Conservation (phyloP, 306 rosid genomes). For the Begonia loranthoides region DNA sequence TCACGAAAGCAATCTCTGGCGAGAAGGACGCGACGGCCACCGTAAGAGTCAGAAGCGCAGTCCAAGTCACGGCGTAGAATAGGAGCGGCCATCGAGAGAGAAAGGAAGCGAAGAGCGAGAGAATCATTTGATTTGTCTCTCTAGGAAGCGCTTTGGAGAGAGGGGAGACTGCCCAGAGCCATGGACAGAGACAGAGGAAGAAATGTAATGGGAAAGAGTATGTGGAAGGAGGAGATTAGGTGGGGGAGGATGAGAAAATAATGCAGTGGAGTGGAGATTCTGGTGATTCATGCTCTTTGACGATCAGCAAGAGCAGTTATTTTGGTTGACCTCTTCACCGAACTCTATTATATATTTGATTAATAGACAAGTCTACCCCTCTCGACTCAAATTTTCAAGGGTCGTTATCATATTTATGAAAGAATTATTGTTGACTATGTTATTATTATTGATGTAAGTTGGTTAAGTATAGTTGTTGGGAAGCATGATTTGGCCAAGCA, state of each 20-base stretch:
- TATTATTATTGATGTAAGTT: too few relatives aligned
- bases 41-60: constrained; percentile 29
- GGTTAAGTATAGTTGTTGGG: too few relatives aligned
- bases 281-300: too few relatives aligned
- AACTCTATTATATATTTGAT: too few relatives aligned
- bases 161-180: too few relatives aligned
- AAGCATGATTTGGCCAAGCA: too few relatives aligned
- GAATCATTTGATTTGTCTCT: constrained; percentile 27
- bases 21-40: constrained; percentile 63
- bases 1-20: constrained; percentile 59
- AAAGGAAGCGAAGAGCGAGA: constrained; percentile 21
- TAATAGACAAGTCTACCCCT: too few relatives aligned
- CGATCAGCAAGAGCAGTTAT: too few relatives aligned
- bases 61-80: constrained; percentile 56
- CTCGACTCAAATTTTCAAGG: too few relatives aligned
- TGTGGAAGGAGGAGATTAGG: constrained; percentile 9
- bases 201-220: constrained; percentile 11
- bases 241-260: constrained; percentile 5
- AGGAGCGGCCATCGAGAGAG: constrained; percentile 44
- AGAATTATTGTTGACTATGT: too few relatives aligned
- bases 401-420: too few relatives aligned
- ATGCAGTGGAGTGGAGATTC: neutral
- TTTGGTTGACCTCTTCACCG: too few relatives aligned
- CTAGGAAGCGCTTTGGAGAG: neutral
- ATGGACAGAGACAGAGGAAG: neutral